Evolutionary conservation across 352 stramenopile species (phyloP), one percentile per base, ranked within the genome.

Genomic region (Pythium phragmiticola): DNA sequence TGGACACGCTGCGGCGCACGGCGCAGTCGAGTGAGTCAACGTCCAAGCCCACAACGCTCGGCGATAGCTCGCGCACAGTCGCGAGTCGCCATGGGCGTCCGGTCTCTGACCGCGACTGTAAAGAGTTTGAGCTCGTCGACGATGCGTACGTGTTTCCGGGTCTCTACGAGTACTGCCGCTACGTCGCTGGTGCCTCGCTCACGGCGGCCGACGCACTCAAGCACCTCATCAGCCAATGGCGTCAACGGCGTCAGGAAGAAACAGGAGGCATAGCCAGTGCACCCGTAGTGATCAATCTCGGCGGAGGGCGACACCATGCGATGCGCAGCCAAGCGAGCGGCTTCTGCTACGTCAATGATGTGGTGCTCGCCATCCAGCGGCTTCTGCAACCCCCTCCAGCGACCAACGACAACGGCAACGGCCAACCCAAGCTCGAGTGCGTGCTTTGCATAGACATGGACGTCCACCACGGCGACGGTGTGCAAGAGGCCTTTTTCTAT

Each of bases 291-390:
- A 77, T 83, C 55, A 79, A 87, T 54, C 80, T 82, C 28, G 78
- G 75, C 11, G 80, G 82, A n/a, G 82, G 82, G 3, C 66, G 80
- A 5, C 82, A 91, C 63, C 82, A 91, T 55, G 78, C 82, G 9
- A 85, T 85, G 60, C 69, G 68, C 16, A 68, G 57, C 49, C 68
- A 76, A 30, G 82, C 80, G n/a, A 84, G 77, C 42, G 82, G 82
- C 7, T 89, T 89, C 62, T 91, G 82, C 60, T 91, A 88, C 60
- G 77, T 89, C 23, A 89, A 89, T 54, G 82, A 91, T 56, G 66
- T 88, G n/a, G 82, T 88, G 5, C 63, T 91, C 3, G 77, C 64
- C 2, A 73, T 80, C 26, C 68, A 81, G 34, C 41, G 57, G 7
- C 63, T 84, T 13, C 57, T 77, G 13, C 26, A 47, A 23, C 4